Base-by-base conservation (phyloP, 2,329 filamentous ascomycete genomes). In the Fusarium falciforme region DNA sequence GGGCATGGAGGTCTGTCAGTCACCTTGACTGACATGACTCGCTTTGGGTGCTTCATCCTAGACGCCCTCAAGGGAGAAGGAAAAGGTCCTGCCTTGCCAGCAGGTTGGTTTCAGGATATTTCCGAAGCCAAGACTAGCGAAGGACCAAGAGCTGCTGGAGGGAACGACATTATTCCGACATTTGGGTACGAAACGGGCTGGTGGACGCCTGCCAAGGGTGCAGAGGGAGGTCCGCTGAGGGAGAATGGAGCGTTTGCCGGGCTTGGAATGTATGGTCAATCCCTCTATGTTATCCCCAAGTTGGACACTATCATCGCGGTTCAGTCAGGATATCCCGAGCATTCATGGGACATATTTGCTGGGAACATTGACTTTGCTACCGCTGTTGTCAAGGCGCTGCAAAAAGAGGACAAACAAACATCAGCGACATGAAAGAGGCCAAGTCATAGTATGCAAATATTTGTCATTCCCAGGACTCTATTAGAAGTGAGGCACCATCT, bases 311-410 rank as follows among this genome's bases (percentile, higher is more conserved):
- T 70, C 6, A 61, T 74, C 5, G 72, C 72, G 6, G 58, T 72
- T 14, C 72, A 74, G 40, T 74, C 72, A 20, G 72, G 72, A 4
- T 74, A 74, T 55, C 72, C 72, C 1, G 72, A 74, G 22, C 72
- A 74, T 44, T 70, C 74, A n/a, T 36, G 62, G 22, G 65, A 74
- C 7, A 29, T 72, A 2, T 74, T 74, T 31, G 36, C 59, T 1
- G 61, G 59, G 4, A 74, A 74, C 5, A 58, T 73, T 17, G 68
- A 75, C 11, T 33, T 72, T 47, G 72, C 68, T 1, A 64, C 68
- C 11, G 57, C 68, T 4, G 59, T 74, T 14, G 12, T 75, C 17
- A 74, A 64, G 17, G 47, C 14, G 29, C 5, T 74, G 8, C 25
- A 57, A 20, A 33, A 64, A 16, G 35, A 25, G 17, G 44, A 58